Base-by-base conservation (phyloP, 2,329 filamentous ascomycete genomes). In the Volutella citrinella region DNA sequence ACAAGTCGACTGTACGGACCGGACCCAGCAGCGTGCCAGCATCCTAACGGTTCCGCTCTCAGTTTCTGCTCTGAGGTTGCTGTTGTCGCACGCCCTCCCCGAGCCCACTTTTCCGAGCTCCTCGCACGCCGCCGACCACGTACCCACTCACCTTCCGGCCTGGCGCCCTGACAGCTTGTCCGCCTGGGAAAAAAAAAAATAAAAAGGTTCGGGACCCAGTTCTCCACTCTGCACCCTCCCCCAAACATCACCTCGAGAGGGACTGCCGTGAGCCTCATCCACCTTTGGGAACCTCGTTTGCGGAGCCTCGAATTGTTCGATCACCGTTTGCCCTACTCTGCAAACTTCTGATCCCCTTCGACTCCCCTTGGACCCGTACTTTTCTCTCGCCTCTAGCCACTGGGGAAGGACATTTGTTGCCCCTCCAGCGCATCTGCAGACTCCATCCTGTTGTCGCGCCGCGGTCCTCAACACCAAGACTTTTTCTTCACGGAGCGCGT, bases 161-260 rank as follows among this genome's bases (percentile, higher is more conserved):
- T 45, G 32, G 45, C 51, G 48, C 54, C 51, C 51, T 54, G 49
- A 48, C 51, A 45, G 49, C 49, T 46, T 45, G 30, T 41, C 41
- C 40, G 34, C 46, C 39, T 29, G 42, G 32, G 35, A 40, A 38
- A 44, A 52, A 52, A 60, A 60, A 57, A 60, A 61, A 56, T 61
- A 64, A 64, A 64, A 65, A 64, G 59, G 54, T 59, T 57, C 57
- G 50, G 62, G 63, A 61, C 57, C 62, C 63, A 58, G 54, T 64
- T 67, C 65, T 64, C 66, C 66, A 68, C 65, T 61, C 59, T 57
- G 52, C 63, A 63, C 59, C 61, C 63, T 67, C 61, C 64, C 64
- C 64, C 62, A 61, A 65, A 60, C 63, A 66, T 60, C 60, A 56
- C 52, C 54, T 65, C 60, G 59, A 55, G 59, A 60, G 59, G 59